Percentiles rank a stretch among this genome's conserved stretches.
These are phyloP conservation scores for Neurospora discreta DNA, from an alignment of 495 filamentous ascomycete genomes.

Conservation along the genomic window DNA sequence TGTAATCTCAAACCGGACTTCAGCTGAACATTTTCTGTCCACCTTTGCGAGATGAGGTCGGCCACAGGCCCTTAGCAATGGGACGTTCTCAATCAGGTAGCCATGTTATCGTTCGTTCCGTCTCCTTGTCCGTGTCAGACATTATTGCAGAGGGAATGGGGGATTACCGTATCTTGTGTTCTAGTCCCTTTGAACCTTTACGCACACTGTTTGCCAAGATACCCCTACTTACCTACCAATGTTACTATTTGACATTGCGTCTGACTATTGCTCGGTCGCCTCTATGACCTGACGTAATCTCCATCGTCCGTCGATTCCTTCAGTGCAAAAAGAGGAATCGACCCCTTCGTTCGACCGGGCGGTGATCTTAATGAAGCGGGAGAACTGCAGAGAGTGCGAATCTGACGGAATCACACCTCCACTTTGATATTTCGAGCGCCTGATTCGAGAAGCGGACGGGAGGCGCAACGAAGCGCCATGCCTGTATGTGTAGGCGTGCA, in stretches of 20 bases:
- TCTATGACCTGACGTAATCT: neutral
- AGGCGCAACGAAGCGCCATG: constrained; percentile 12
- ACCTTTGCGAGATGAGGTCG: constrained; percentile 7
- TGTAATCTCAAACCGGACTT: constrained; percentile 11
- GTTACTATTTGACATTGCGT: neutral
- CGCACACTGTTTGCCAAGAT: neutral
- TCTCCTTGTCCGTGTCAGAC: neutral
- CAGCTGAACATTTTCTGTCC: constrained; percentile 11
- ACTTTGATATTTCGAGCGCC: neutral
- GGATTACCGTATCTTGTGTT: neutral
- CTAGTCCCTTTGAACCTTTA: neutral
- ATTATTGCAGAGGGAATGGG: neutral
- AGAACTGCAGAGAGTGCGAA: neutral
- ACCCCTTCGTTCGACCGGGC: neutral
- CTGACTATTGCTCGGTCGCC: neutral
- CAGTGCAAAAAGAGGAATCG: neutral
- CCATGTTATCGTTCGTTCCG: neutral
- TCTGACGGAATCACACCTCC: neutral
- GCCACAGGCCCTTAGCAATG: neutral
- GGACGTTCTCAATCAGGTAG: neutral
- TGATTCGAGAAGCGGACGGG: constrained; percentile 11
- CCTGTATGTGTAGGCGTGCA: constrained; percentile 5
- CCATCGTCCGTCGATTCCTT: neutral
- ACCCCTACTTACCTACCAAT: neutral
- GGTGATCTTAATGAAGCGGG: neutral